Percentiles rank a stretch among this genome's conserved stretches.
phyloP scores from a whole-genome alignment of 2,329 filamentous ascomycete species.

The Cladosporium sp. region DNA sequence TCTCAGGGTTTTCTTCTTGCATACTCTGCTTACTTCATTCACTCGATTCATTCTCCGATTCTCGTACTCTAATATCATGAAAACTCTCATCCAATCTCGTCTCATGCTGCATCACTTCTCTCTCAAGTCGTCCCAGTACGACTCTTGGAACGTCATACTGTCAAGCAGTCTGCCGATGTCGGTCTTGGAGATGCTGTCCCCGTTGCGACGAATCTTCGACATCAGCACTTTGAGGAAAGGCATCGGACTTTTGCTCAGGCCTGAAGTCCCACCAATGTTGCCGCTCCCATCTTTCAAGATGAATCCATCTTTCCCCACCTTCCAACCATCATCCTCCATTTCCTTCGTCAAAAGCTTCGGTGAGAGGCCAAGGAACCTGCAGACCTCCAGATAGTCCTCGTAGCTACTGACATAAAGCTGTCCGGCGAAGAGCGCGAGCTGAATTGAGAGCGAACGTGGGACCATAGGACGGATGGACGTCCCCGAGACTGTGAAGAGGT shows the following conservation, averaged over 20 bases:
- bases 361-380: conserved; percentile 49
- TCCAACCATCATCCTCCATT: conserved; percentile 14
- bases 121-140: background rate
- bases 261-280: conserved; percentile 14
- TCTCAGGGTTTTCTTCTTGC: no score
- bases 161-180: conserved; percentile 26
- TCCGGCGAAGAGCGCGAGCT: conserved; percentile 64
- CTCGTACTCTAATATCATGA: no score
- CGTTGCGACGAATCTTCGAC: conserved; percentile 20
- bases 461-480: conserved; percentile 14
- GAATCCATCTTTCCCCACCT: conserved; percentile 21
- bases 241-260: conserved; percentile 20
- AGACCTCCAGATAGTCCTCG: conserved; percentile 52
- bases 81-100: background rate
- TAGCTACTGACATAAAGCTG: conserved; percentile 59
- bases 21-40: no score
- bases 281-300: conserved; percentile 18
- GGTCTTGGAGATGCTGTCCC: conserved; percentile 23
- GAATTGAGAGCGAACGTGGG: conserved; percentile 33
- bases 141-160: conserved; percentile 14
- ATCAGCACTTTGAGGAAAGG: conserved; percentile 22
- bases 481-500: conserved; percentile 40
- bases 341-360: background rate
- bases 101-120: background rate
- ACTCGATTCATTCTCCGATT: no score